Evolutionary conservation across 371 early-diverging fungal species (phyloP).

Genomic region (Phascolomyces articulosus): DNA sequence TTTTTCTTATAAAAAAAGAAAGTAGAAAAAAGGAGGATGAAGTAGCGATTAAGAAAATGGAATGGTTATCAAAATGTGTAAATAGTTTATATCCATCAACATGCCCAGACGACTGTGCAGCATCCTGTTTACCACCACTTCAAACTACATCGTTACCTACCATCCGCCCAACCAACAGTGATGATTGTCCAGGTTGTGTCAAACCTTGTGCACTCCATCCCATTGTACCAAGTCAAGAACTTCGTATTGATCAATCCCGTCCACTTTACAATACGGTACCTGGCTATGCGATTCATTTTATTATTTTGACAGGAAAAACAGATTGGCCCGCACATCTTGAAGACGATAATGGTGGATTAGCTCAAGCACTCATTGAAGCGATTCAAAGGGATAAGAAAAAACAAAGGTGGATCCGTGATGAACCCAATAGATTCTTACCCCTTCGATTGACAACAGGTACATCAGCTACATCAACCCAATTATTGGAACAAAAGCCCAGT

Average conservation of each 20-base stretch:
- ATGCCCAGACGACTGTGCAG: conserved; percentile 20
- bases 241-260: conserved; percentile 38
- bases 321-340: conserved; percentile 46
- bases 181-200: conserved; percentile 28
- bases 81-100: conserved; percentile 28
- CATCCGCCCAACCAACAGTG: conserved; percentile 12
- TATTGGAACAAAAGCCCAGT: not conserved
- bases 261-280: conserved; percentile 40
- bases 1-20: too few species aligned
- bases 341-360: conserved; percentile 42
- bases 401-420: conserved; percentile 8
- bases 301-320: conserved; percentile 36
- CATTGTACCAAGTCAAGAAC: conserved; percentile 22
- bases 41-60: conserved; percentile 21
- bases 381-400: conserved; percentile 19
- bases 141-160: conserved; percentile 26
- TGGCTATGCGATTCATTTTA: conserved; percentile 36
- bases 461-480: not conserved
- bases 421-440: conserved; percentile 24
- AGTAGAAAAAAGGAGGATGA: not conserved
- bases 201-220: conserved; percentile 40
- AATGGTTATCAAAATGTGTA: conserved; percentile 37
- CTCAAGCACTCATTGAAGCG: conserved; percentile 24
- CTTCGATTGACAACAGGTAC: conserved; percentile 1
- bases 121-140: conserved; percentile 27